phyloP scores from a whole-genome alignment of 192 early-diverging fungal species.

The Entomortierella parvispora region DNA sequence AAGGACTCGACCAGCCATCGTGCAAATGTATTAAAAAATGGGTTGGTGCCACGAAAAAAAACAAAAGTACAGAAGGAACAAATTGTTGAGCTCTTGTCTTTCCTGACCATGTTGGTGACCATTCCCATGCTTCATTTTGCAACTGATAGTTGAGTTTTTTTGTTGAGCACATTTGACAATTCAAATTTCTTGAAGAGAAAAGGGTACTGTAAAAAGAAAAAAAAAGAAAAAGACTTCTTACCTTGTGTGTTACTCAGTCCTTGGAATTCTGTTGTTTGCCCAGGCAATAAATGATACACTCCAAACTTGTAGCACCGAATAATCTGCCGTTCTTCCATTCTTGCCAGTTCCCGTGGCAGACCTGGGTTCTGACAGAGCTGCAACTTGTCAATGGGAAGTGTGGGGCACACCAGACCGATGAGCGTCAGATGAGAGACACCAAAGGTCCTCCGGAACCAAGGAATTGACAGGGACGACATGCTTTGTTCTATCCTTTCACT shows the following conservation, averaged over 20 bases:
- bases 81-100: too few species aligned
- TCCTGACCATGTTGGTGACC: too few species aligned
- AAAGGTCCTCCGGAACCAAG: conserved; percentile 58
- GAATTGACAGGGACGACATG: conserved; percentile 42
- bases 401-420: conserved; percentile 57
- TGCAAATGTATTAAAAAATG: conserved; percentile 53
- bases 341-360: conserved; percentile 66
- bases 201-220: too few species aligned
- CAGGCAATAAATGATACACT: conserved; percentile 59
- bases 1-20: conserved; percentile 6
- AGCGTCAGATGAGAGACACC: conserved; percentile 48
- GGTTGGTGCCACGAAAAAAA: not conserved
- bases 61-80: too few species aligned
- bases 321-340: conserved; percentile 77
- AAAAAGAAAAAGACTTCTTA: conserved; percentile 65
- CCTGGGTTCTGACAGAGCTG: conserved; percentile 60
- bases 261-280: conserved; percentile 38
- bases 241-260: conserved; percentile 53
- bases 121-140: too few species aligned
- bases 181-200: too few species aligned
- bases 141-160: too few species aligned
- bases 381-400: conserved; percentile 58
- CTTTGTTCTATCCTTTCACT: conserved; percentile 65
- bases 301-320: conserved; percentile 80
- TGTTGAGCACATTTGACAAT: too few species aligned